Conservation (phyloP, 805 yeast genomes). For the Dipodascus albidus region DNA sequence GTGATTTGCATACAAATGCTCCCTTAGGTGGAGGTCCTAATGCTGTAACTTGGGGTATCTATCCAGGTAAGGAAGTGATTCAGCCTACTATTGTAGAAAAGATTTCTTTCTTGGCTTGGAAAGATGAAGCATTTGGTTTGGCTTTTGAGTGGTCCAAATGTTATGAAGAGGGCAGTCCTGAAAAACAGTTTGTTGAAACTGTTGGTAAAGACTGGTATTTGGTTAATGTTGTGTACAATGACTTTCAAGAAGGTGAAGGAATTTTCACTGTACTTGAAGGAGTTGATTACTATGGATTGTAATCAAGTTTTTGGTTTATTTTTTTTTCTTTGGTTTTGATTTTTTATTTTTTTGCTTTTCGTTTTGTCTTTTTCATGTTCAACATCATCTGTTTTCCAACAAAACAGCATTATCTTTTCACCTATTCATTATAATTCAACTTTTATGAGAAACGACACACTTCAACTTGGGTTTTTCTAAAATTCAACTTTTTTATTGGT, state of each 20-base stretch:
- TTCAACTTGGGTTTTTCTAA: neutral
- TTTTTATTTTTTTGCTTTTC: neutral
- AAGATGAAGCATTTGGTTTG: constrained; percentile 83
- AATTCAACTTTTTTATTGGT: neutral
- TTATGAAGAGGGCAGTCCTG: constrained; percentile 20
- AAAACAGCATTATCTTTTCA: neutral
- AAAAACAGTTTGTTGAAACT: constrained; percentile 33
- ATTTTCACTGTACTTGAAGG: constrained; percentile 21
- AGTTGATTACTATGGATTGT: neutral
- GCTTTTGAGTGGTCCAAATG: constrained; percentile 60
- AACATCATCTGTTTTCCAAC: constrained; percentile 3
- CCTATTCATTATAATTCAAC: neutral
- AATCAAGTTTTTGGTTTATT: neutral
- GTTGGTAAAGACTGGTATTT: constrained; percentile 54
- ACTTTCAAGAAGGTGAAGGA: constrained; percentile 32
- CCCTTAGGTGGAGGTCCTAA: constrained; percentile 59
- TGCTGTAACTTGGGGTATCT: constrained; percentile 98
- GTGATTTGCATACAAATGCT: constrained; percentile 54
- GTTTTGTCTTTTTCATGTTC: neutral
- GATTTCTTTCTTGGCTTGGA: constrained; percentile 91
- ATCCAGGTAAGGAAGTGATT: constrained; percentile 88
- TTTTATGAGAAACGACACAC: constrained; percentile 1
- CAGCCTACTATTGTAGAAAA: constrained; percentile 96
- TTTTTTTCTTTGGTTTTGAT: neutral
- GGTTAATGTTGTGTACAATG: constrained; percentile 86